These are phyloP conservation scores for Aschersonia sp. DNA, from an alignment of 2,329 filamentous ascomycete species.

Conservation along the genomic window DNA sequence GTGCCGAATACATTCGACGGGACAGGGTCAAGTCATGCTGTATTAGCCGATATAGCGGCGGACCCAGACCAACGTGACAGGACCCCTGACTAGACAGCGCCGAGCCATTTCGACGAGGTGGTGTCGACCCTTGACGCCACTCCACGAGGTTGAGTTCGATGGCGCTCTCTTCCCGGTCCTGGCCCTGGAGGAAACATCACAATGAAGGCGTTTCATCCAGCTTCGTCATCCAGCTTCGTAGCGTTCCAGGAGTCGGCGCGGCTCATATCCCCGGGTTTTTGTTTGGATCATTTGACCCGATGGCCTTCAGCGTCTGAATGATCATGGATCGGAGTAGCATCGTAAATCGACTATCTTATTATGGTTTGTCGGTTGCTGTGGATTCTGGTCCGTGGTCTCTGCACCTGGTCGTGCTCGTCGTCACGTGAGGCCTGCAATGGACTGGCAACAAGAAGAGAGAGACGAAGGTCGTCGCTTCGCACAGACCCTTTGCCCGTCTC, in stretches of 20 bases:
- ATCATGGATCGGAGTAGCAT: neutral
- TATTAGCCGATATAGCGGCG: neutral
- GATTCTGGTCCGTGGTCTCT: neutral
- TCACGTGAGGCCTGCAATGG: neutral
- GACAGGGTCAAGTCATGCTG: neutral
- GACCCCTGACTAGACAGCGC: constrained; percentile 1
- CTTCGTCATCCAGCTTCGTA: neutral
- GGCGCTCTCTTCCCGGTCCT: no score
- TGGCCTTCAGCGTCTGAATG: neutral
- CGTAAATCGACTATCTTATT: neutral
- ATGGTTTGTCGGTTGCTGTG: neutral
- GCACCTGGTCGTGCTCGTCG: neutral
- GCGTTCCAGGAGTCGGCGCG: neutral
- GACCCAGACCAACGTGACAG: neutral
- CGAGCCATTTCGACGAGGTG: neutral
- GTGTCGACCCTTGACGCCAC: neutral
- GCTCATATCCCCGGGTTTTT: neutral
- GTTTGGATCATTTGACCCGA: neutral
- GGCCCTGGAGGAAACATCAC: neutral
- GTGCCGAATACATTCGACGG: neutral
- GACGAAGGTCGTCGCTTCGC: no score
- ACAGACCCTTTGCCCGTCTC: no score
- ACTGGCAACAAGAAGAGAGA: no score
- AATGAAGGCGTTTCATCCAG: neutral
- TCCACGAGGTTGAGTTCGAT: neutral